These are phyloP conservation scores for Miamiensis avidus DNA, from an alignment of 169 alveolate genomes.

Conservation along the genomic window DNA sequence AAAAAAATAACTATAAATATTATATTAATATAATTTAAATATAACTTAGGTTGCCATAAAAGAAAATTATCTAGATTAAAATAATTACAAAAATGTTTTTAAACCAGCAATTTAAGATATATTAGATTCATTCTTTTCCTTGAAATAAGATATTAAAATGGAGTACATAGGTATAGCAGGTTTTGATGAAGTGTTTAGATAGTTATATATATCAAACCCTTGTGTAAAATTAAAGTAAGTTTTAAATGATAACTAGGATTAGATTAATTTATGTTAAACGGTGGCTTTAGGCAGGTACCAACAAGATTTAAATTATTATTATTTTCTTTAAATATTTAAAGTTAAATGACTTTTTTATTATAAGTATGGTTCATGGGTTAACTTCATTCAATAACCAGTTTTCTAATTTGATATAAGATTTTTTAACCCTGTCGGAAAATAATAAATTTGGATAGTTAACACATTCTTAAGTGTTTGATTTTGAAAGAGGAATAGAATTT, in stretches of 20 bases:
- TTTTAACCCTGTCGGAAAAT: neutral
- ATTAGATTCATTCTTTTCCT: neutral
- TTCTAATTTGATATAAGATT: neutral
- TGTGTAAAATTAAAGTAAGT: neutral
- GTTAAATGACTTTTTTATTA: no score
- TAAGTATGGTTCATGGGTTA: conserved; percentile 1
- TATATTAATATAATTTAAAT: no score
- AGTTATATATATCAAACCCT: neutral
- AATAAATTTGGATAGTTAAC: neutral
- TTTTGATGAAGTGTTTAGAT: conserved; percentile 7
- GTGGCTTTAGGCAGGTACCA: conserved; percentile 5
- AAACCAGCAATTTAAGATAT: neutral
- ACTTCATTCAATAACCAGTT: conserved; percentile 1
- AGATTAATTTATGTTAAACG: neutral
- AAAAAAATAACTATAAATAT: no score
- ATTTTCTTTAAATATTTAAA: no score
- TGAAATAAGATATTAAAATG: neutral
- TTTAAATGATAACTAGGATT: neutral
- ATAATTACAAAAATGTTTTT: neutral
- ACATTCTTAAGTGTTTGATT: neutral
- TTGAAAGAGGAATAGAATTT: conserved; percentile 22
- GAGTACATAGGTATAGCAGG: neutral
- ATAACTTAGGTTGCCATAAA: neutral
- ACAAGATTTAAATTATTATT: no score
- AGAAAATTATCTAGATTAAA: neutral